Evolutionary conservation across 2,329 filamentous ascomycete genomes (phyloP), one percentile per base, ranked within the genome.

Genomic region (Scorias spongiosa): DNA sequence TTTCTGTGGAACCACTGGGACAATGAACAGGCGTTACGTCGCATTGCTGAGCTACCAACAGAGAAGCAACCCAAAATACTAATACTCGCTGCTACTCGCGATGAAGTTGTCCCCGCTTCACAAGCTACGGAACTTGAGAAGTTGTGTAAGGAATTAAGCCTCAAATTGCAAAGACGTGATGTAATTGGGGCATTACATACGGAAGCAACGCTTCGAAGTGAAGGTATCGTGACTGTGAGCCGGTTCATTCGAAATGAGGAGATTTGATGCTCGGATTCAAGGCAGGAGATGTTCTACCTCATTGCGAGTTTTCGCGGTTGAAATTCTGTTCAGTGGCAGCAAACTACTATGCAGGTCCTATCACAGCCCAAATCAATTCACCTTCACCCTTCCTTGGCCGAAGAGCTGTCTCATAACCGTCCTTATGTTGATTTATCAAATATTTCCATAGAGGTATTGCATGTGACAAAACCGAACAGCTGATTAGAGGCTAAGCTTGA

Each of bases 1-100:
- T 87, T 88, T 55, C 66, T 88, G 10, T 70, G 81, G 51, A 87
- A 67, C 44, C 63, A 63, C 39, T 75, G 72, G 71, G 67, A 74
- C 49, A 69, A 62, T 40, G 58, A 61, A 18, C 50, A 45, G 1
- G 64, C 68, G 2, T 46, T 74, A 45, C 56, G 56, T 3, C 52
- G 49, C 8, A 62, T 74, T 18, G 62, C 65, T 1, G 39, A 15
- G 6, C 38, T 38, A n/a, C 41, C 38, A 26, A 43, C 45, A 10
- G 39, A 32, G 1, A 17, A 34, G 15, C 42, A 42, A 20, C 57
- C 56, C 6, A 49, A 43, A 17, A 52, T 80, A 17, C 55, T 78
- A 30, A 57, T 81, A n/a, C 50, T 80, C 5, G 71, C 78, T 17
- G 76, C 76, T 0, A 65, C 64, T 2, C 60, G 60, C 3, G 77